A percentile compares a stretch with the other conserved stretches of the same genome.
These are phyloP conservation scores for Hypoxylon sp. DNA, from an alignment of 2,329 filamentous ascomycete species.

Conservation along the genomic window DNA sequence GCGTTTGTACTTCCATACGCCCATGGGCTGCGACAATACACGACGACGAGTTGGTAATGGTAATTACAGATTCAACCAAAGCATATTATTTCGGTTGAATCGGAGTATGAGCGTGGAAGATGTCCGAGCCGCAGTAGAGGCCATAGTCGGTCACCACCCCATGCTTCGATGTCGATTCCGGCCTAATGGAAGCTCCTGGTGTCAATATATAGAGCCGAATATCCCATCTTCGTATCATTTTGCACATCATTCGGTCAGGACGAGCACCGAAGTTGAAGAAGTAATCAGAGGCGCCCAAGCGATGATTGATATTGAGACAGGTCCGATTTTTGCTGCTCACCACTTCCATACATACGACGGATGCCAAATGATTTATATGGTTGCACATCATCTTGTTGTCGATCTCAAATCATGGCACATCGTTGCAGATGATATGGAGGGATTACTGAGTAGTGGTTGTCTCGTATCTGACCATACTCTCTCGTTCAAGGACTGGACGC, in stretches of 20 bases:
- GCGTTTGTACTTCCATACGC: constrained; percentile 66
- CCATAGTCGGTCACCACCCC: constrained; percentile 64
- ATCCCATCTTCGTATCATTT: constrained; percentile 62
- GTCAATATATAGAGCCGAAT: constrained; percentile 61
- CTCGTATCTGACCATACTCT: constrained; percentile 62
- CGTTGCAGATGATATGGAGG: constrained; percentile 65
- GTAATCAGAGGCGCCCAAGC: constrained; percentile 61
- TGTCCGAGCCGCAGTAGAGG: constrained; percentile 64
- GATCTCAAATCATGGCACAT: constrained; percentile 67
- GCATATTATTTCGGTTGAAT: constrained; percentile 63
- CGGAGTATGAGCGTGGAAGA: constrained; percentile 60
- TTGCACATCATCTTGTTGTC: constrained; percentile 67
- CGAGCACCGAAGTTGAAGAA: constrained; percentile 59
- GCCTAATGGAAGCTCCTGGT: constrained; percentile 59
- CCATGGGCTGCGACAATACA: constrained; percentile 57
- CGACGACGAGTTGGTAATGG: constrained; percentile 53
- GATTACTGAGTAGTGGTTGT: constrained; percentile 62
- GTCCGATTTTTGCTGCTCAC: constrained; percentile 66
- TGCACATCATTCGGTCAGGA: constrained; percentile 58
- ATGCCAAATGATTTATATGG: constrained; percentile 64
- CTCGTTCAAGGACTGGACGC: constrained; percentile 66
- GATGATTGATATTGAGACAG: constrained; percentile 64
- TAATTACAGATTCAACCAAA: constrained; percentile 66
- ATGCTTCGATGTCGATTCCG: constrained; percentile 67
- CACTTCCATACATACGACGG: constrained; percentile 63